Evolutionary conservation across 352 stramenopile genomes (phyloP), one percentile per base, ranked within the genome.

Genomic region (Phytophthora citricola): DNA sequence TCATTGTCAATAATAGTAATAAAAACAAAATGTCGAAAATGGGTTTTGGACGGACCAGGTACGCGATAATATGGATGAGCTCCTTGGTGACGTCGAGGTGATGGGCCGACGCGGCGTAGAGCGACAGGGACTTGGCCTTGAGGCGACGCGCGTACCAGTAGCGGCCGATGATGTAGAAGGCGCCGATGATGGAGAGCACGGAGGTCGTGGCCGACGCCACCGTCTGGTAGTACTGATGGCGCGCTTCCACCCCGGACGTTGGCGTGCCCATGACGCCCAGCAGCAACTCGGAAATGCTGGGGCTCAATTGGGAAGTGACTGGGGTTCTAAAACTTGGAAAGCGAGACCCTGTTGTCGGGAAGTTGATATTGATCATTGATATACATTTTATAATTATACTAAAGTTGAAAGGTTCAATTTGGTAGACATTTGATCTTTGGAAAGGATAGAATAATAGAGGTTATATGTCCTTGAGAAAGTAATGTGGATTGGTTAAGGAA

Each of bases 1-100:
- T 43, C 47, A 27, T 22, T 48, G 17, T 26, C 10, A 61, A 9
- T 26, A 39, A 34, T 40, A 29, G 32, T 32, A 5, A 10, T 47
- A 24, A 11, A 14, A 27, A 32, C 10, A 20, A 32, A 15, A 12
- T 15, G 44, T 31, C 12, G 24, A 47, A 24, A 55, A 17, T 39
- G 20, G 24, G 36, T 5, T 14, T 36, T 5, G 14, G 20, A 22
- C 32, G 12, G 57, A 65, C 85, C 55, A 94, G 68, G 78, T 86
- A 94, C 15, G 87, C 87, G 41, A 95, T 78, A 17, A 95, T 85
- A 61, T 95, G 87, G 46, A 95, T 86, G 48, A 95, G 84, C 59
- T 93, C 84, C 62, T 94, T 94, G 29, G 84, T 93, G 17, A 94
- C 84, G 73, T 94, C 86, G 31, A 92, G 70, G 27, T 93, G 71